Base-by-base conservation (phyloP, 257 asterid species). In the Forsythia suspensa region DNA sequence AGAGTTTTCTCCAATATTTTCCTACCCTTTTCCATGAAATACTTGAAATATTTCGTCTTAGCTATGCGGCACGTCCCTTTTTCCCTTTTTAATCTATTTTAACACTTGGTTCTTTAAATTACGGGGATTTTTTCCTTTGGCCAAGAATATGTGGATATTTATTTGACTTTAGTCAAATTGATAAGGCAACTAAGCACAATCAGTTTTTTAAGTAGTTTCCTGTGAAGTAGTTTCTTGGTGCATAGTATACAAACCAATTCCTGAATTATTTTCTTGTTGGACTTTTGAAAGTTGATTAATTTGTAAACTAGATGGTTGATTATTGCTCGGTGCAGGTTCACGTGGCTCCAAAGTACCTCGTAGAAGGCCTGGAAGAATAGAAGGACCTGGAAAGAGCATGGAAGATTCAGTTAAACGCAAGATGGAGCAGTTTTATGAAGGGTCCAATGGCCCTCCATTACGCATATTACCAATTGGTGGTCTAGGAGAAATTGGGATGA, bases 401-500 rank as follows among this genome's bases (percentile, higher is more conserved):
- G 99, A 96, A 77, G 99, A 94, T 82, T 89, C 98, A 8, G 97
- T 96, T 79, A 90, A 96, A 43, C 96, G 99, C 63, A 94, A 88
- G 90, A 94, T 96, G 97, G 99, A 94, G 80, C 96, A 91, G 82
- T 94, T 96, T 80, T 92, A 94, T 73, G 99, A 96, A 96, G 99
- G 99, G 63, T 77, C 97, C 67, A 91, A 89, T 75, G 99, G 99
- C 51, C 99, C 99, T 0, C 99, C 98, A 74, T 80, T 94, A 75
- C 96, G 99, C 38, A 70, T 96, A 84, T 91, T 96, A 51, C 99
- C 99, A 59, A 94, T 96, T 88, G 99, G 99, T 44, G 99, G 99
- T 76, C 86, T 96, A 71, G 98, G 97, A 82, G 98, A 96, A 89
- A 96, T 96, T 44, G 99, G 99, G 88, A 96, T 96, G 99, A 96